Evolutionary conservation across 306 rosid genomes (phyloP).

Genomic region (Adenanthera pavonina): DNA sequence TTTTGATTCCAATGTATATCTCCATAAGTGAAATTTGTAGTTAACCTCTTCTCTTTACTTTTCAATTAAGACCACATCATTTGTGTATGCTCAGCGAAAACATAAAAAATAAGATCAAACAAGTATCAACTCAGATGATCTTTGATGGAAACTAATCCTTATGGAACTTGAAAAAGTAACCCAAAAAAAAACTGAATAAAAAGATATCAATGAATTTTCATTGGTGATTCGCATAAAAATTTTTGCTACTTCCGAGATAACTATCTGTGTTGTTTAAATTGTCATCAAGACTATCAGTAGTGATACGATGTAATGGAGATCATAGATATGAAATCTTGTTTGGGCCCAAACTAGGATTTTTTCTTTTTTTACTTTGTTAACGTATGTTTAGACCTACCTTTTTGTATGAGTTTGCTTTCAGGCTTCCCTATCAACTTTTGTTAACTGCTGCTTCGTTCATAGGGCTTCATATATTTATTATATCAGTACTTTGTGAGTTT

Average conservation of each 20-base stretch:
- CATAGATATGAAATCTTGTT: conserved; percentile 5
- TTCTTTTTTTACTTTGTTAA: neutral
- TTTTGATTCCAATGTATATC: too few species aligned
- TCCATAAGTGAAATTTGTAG: too few species aligned
- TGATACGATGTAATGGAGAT: neutral
- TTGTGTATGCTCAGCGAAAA: too few species aligned
- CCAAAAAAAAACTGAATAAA: neutral
- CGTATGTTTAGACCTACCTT: neutral
- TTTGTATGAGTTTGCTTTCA: neutral
- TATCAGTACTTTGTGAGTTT: neutral
- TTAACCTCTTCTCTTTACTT: too few species aligned
- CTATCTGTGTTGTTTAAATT: neutral
- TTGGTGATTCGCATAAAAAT: neutral
- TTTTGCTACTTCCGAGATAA: neutral
- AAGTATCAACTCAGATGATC: too few species aligned
- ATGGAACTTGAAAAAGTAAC: too few species aligned
- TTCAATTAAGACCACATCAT: too few species aligned
- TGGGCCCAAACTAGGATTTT: neutral
- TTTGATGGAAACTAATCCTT: too few species aligned
- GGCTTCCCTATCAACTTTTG: neutral
- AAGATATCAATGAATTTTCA: neutral
- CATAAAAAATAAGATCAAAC: too few species aligned
- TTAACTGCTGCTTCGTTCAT: neutral
- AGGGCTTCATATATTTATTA: neutral
- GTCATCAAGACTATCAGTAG: neutral